Percentiles rank a stretch among this genome's conserved stretches.
Evolutionary conservation across 306 rosid genomes (phyloP).

Genomic region (Quercus variabilis): DNA sequence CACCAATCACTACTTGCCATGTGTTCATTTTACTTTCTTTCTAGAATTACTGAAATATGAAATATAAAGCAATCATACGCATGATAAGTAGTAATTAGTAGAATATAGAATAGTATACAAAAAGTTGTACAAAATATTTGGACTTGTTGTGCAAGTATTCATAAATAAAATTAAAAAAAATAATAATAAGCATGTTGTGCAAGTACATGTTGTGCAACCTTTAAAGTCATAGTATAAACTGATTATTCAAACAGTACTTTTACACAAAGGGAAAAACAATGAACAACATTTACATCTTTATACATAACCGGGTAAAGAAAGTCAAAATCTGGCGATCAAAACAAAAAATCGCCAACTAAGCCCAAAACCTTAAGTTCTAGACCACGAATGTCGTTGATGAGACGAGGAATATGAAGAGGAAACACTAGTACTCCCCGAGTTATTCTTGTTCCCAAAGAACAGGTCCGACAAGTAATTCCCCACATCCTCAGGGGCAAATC

Average conservation of each 20-base stretch:
- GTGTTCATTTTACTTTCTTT: no score
- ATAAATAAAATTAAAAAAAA: no score
- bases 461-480: conserved; percentile 47
- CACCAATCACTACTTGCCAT: no score
- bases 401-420: conserved; percentile 26
- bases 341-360: neutral
- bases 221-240: neutral
- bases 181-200: no score
- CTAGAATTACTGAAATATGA: no score
- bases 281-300: neutral
- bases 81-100: no score
- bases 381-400: conserved; percentile 14
- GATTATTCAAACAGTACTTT: neutral
- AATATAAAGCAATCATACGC: no score
- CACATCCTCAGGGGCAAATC: conserved; percentile 56
- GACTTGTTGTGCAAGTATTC: no score
- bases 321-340: conserved; percentile 3
- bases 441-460: conserved; percentile 27
- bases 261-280: no score
- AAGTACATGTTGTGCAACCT: no score
- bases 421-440: conserved; percentile 9
- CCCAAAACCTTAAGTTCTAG: neutral
- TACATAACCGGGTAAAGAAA: neutral
- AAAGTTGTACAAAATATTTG: no score
- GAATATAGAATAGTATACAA: no score